Evolutionary conservation across 1,284 basidiomycete genomes (phyloP), one percentile per base, ranked within the genome.

Genomic region (Pseudozyma flocculosa): DNA sequence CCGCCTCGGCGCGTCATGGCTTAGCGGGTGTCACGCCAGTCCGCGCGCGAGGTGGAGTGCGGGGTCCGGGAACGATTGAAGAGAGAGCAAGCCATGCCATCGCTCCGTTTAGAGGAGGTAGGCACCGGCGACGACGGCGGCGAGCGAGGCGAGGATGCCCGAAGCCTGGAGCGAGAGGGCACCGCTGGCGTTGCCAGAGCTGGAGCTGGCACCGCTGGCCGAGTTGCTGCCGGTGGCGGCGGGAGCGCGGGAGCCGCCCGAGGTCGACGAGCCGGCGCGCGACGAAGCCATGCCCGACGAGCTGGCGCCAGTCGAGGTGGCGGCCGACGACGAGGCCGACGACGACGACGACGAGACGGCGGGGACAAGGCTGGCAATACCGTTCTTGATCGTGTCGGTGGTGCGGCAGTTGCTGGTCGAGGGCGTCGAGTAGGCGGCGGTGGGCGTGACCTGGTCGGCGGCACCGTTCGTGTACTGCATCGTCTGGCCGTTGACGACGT

Each of bases 381-480:
- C 68, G 56, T 75, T 75, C 18, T 61, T 32, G 45, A 73, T 69
- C 22, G 68, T 55, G 40, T 37, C 30, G 19, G 46, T 50, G 30
- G 63, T 48, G 38, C 37, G 43, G 54, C 73, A 75, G 62, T 68
- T 68, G 37, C 64, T 69, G 30, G 72, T 65, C 40, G 48, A 48
- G 19, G 73, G 73, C 34, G 52, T 40, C 23, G 73, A 72, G 70
- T 67, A 70, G 19, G 73, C 73, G 24, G 55, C 64, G 15, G 49
- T 43, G 21, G 73, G 73, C 17, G 73, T 75, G 41, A 40, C 24
- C 51, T 71, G 56, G 51, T 60, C 65, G 38, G 66, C 44, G 22
- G 60, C 41, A 18, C 69, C 73, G 54, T 75, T 75, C 49, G 64
- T 64, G 59, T 68, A 75, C 14, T 57, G 54, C 49, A 61, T 48